phyloP scores from a whole-genome alignment of 257 asterid species.

The Cordia subcordata region DNA sequence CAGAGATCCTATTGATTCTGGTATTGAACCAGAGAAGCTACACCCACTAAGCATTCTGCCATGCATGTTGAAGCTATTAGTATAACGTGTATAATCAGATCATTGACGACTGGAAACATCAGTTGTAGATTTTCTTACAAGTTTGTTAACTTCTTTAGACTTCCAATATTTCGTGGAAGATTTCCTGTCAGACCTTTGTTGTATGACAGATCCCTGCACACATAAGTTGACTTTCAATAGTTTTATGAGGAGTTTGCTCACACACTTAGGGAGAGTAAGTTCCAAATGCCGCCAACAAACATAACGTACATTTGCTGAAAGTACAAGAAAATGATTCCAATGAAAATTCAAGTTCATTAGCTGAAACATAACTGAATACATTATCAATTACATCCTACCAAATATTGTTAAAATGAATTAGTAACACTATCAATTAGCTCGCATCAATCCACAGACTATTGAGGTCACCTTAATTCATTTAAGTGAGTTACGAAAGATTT shows the following conservation, averaged over 20 bases:
- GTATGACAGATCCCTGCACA: constrained; percentile 76
- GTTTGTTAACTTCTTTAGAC: constrained; percentile 48
- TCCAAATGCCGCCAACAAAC: too few species aligned
- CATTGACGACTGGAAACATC: background rate
- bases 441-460: too few species aligned
- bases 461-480: too few species aligned
- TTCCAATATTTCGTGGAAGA: constrained; percentile 62
- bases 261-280: background rate
- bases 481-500: too few species aligned
- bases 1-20: constrained; percentile 72
- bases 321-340: too few species aligned
- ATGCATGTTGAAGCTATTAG: constrained; percentile 13
- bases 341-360: too few species aligned
- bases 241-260: background rate
- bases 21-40: constrained; percentile 69
- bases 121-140: constrained; percentile 50
- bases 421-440: too few species aligned
- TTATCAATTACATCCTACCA: too few species aligned
- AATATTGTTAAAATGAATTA: too few species aligned
- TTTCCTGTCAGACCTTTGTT: constrained; percentile 61
- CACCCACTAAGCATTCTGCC: constrained; percentile 76
- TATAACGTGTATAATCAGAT: background rate
- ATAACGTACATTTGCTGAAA: too few species aligned
- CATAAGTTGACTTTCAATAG: background rate
- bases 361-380: too few species aligned